These are phyloP conservation scores for Globisporangium ultimum DNA, from an alignment of 352 stramenopile species.

Conservation along the genomic window DNA sequence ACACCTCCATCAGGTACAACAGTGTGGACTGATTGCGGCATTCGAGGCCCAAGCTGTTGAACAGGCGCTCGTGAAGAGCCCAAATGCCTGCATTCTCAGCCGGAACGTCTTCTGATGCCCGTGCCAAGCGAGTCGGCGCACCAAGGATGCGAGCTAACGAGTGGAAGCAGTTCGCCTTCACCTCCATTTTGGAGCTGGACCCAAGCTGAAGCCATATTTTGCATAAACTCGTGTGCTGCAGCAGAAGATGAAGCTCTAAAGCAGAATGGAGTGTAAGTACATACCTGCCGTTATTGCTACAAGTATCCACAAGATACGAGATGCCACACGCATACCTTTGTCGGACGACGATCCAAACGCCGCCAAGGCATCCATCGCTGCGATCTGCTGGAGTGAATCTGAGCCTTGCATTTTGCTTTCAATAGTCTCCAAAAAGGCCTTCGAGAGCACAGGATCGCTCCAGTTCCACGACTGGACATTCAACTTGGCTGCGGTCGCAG, in stretches of 20 bases:
- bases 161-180: slow-evolving; percentile 78
- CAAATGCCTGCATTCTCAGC: slow-evolving; percentile 63
- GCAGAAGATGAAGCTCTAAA: slow-evolving; percentile 61
- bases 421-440: slow-evolving; percentile 74
- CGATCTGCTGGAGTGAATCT: slow-evolving; percentile 72
- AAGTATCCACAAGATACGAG: not conserved
- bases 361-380: slow-evolving; percentile 79
- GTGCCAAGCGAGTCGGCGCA: slow-evolving; percentile 39
- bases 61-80: slow-evolving; percentile 61
- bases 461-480: slow-evolving; percentile 77
- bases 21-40: slow-evolving; percentile 55
- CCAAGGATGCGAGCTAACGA: slow-evolving; percentile 57
- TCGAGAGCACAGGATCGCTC: slow-evolving; percentile 65
- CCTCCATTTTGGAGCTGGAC: slow-evolving; percentile 56
- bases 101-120: slow-evolving; percentile 27
- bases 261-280: slow-evolving; percentile 1
- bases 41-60: slow-evolving; percentile 55
- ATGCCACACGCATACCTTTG: slow-evolving; percentile 41
- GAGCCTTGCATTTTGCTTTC: slow-evolving; percentile 62
- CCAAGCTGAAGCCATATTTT: slow-evolving; percentile 54
- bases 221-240: slow-evolving; percentile 69
- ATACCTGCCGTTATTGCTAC: not conserved
- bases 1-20: slow-evolving; percentile 62
- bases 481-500: slow-evolving; percentile 55
- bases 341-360: slow-evolving; percentile 77